Conservation (phyloP, 345 rosid genomes). For the Adansonia digitata region DNA sequence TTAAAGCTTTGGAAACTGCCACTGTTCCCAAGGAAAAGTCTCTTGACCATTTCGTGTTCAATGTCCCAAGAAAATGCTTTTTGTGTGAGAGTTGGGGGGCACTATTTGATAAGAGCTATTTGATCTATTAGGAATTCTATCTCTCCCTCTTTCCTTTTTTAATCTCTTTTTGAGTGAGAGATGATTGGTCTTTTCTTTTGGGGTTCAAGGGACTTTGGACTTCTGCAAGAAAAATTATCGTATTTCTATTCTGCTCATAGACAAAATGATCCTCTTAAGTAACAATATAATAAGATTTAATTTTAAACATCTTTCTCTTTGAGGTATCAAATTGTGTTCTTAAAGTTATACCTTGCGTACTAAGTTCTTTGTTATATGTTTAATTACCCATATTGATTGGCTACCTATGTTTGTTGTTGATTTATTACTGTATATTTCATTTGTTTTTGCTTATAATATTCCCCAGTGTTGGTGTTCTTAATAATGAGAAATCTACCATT, state of each 20-base stretch:
- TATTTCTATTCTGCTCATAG: neutral
- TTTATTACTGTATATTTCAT: neutral
- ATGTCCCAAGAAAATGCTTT: too few species aligned
- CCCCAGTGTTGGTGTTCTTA: constrained; percentile 8
- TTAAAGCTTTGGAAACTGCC: too few species aligned
- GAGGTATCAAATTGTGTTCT: neutral
- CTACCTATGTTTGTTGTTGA: neutral
- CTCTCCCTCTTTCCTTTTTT: too few species aligned
- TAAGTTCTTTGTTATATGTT: neutral
- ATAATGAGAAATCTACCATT: constrained; percentile 66
- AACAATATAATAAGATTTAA: neutral
- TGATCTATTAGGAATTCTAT: too few species aligned
- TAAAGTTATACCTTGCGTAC: neutral
- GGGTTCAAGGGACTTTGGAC: too few species aligned
- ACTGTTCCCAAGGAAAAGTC: too few species aligned
- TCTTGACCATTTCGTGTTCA: too few species aligned
- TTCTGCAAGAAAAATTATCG: neutral
- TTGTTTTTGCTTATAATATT: neutral
- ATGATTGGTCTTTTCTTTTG: too few species aligned
- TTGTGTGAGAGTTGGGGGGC: too few species aligned
- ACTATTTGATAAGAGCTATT: too few species aligned
- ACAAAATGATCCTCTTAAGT: neutral
- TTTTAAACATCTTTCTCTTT: neutral
- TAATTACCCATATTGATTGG: neutral
- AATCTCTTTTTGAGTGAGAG: too few species aligned